Base-by-base conservation (phyloP, 306 rosid species). In the Vigna nakashimae region DNA sequence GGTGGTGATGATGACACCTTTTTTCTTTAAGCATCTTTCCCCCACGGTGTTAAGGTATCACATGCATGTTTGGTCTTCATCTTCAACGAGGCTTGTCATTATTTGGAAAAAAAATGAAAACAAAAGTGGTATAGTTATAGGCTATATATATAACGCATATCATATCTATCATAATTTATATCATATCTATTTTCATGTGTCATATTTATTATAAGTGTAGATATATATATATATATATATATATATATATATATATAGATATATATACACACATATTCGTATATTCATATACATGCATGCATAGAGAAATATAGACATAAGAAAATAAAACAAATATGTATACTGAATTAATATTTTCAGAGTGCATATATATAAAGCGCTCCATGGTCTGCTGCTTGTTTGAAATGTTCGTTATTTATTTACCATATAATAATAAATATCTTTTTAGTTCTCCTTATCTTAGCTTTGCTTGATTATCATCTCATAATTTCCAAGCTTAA, bases 1-100 rank as follows among this genome's bases (percentile, higher is more conserved):
- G 60, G 15, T 42, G 38, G 14, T 45, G 45, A 80, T 52, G 30
- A 51, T 75, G 60, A 45, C 85, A 80, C 43, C 80, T 75, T 73
- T 75, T 71, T 79, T 50, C 76, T 82, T 66, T 82, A 52, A 52
- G 26, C 2, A 16, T n/a, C 14, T 63, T 60, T 68, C 11, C 5
- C 5, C 16, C 60, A 70, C 59, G 22, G 2, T 46, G 72, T 71
- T 55, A 63, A 69, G 74, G 45, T 51, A 43, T 83, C 84, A 79
- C 74, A 73, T 79, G 75, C 32, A 56, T 58, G 26, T 65, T 74
- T 55, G 1, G 18, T 80, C 51, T 42, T 17, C 45, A 51, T 70
- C 52, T 59, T 45, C 62, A 22, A 9, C 52, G 53, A 65, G 32
- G 67, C 3, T 68, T 22, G 0, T 52, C 34, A 40, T 57, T 45